A percentile compares a stretch with the other conserved stretches of the same genome.
Conservation (phyloP, 2,329 filamentous ascomycete genomes). For the Sclerotinia subarctica region DNA sequence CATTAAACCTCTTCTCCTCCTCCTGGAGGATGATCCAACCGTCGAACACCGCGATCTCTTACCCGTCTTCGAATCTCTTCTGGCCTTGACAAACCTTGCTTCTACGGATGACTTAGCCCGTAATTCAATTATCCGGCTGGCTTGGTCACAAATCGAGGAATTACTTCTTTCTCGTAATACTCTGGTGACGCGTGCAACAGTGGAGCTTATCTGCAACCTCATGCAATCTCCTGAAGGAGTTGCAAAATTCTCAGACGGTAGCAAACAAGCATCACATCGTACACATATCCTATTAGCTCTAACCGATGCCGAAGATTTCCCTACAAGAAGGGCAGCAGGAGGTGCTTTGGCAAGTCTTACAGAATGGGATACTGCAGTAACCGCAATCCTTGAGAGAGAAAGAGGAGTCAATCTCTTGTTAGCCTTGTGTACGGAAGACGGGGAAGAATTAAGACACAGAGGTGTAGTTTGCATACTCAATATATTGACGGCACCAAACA, state of each 20-base stretch:
- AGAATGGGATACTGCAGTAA: constrained; percentile 70
- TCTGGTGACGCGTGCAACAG: constrained; percentile 75
- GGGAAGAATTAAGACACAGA: constrained; percentile 65
- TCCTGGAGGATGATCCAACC: constrained; percentile 64
- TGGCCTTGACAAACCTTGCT: constrained; percentile 91
- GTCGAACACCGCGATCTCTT: constrained; percentile 72
- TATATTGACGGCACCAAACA: constrained; percentile 64
- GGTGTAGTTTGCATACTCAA: constrained; percentile 76
- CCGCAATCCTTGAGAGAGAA: constrained; percentile 66
- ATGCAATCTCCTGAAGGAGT: constrained; percentile 66
- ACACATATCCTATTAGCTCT: constrained; percentile 84
- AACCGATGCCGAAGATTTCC: constrained; percentile 77
- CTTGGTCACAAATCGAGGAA: constrained; percentile 78
- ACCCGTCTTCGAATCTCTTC: constrained; percentile 83
- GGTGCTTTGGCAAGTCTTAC: constrained; percentile 85
- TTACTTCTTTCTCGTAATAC: constrained; percentile 73
- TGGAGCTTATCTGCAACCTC: constrained; percentile 89
- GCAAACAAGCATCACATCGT: constrained; percentile 65
- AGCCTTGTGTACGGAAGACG: constrained; percentile 71
- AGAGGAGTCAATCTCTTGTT: constrained; percentile 76
- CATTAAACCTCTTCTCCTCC: constrained; percentile 74
- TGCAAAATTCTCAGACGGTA: constrained; percentile 65
- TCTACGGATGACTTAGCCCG: constrained; percentile 66
- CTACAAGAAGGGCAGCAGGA: constrained; percentile 78
- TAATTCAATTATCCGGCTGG: constrained; percentile 66